Conservation (phyloP, 257 asterid species). For the Fraxinus cuspidata region DNA sequence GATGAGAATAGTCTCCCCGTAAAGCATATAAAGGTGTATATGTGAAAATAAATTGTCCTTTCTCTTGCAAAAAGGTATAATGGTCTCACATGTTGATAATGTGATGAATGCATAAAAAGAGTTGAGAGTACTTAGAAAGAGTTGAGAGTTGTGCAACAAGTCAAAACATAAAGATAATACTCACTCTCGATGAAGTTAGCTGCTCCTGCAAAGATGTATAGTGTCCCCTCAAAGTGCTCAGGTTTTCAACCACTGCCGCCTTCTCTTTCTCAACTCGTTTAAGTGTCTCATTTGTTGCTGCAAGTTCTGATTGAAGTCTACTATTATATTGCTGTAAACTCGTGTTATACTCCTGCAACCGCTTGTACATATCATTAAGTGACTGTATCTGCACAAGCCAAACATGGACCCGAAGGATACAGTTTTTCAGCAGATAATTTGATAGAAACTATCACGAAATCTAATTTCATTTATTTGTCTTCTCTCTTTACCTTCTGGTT, state of each 20-base stretch:
- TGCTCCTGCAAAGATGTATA: conserved; percentile 86
- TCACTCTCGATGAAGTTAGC: conserved; percentile 70
- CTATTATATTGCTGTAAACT: conserved; percentile 87
- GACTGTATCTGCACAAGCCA: conserved; percentile 59
- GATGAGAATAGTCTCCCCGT: not conserved
- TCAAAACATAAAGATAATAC: conserved; percentile 6
- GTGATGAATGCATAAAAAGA: not conserved
- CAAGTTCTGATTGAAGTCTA: conserved; percentile 82
- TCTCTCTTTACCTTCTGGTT: conserved; percentile 10
- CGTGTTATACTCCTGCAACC: conserved; percentile 84
- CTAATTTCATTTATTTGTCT: not conserved
- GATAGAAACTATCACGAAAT: not conserved
- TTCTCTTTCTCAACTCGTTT: conserved; percentile 86
- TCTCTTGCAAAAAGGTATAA: not conserved
- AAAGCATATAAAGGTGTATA: not conserved
- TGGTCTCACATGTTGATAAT: not conserved
- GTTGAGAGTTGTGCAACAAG: not conserved
- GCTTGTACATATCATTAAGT: conserved; percentile 68
- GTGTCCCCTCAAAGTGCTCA: conserved; percentile 82
- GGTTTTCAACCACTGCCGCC: conserved; percentile 72
- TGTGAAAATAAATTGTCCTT: not conserved
- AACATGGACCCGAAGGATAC: conserved; percentile 5
- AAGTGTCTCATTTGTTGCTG: conserved; percentile 60
- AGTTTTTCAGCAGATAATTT: conserved; percentile 3
- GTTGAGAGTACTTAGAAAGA: not conserved